Percentiles rank a stretch among this genome's conserved stretches.
phyloP scores from a whole-genome alignment of 2,329 filamentous ascomycete genomes.

The Periconia digitata region DNA sequence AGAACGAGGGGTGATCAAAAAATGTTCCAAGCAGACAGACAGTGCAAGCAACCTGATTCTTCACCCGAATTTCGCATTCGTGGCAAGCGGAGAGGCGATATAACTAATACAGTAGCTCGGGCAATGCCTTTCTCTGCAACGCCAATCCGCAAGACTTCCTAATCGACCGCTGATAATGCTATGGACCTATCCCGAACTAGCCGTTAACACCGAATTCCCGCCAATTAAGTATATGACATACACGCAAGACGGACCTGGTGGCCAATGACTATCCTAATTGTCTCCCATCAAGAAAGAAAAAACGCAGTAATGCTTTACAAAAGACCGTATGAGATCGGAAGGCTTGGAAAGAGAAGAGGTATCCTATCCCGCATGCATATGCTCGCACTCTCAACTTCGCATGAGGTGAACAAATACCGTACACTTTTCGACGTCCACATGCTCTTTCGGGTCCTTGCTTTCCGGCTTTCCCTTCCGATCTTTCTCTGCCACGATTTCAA shows the following conservation, averaged over 20 bases:
- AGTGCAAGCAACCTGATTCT: background rate
- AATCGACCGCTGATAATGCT: too few species aligned
- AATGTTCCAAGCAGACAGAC: background rate
- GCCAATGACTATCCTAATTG: too few species aligned
- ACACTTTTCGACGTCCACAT: slow-evolving; percentile 76
- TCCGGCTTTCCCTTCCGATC: slow-evolving; percentile 46
- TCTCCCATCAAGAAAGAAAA: too few species aligned
- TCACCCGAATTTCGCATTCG: background rate
- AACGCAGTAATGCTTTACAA: too few species aligned
- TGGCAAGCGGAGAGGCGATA: background rate
- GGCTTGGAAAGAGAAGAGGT: too few species aligned
- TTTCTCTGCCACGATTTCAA: slow-evolving; percentile 74
- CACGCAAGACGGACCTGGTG: too few species aligned
- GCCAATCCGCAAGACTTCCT: background rate
- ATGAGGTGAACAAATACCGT: slow-evolving; percentile 72
- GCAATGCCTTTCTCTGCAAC: background rate
- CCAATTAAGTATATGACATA: too few species aligned
- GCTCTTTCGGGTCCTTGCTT: slow-evolving; percentile 43
- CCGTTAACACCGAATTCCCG: too few species aligned
- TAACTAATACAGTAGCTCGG: background rate
- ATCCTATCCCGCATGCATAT: too few species aligned
- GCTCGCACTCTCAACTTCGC: background rate
- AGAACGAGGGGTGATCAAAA: background rate
- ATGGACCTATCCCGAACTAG: too few species aligned
- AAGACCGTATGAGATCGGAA: too few species aligned